These are phyloP conservation scores for Sporobolomyces phaffii DNA, from an alignment of 768 basidiomycete species.

Conservation along the genomic window DNA sequence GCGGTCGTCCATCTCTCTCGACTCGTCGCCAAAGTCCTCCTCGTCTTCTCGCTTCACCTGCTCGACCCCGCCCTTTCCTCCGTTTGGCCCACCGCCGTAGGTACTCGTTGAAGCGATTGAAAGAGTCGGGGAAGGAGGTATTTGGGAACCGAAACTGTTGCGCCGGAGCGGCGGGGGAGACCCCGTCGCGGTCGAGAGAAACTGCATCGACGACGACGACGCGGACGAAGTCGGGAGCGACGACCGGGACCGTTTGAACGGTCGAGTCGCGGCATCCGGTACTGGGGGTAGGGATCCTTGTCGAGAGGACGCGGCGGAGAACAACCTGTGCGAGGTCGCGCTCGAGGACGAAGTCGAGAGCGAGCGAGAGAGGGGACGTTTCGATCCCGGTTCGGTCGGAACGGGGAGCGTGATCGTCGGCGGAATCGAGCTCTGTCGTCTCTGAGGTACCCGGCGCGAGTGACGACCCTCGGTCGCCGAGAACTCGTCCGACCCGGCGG, in stretches of 20 bases:
- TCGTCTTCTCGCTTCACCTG: not conserved
- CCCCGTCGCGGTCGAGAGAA: too few species aligned
- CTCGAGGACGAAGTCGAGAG: not conserved
- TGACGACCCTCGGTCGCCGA: too few species aligned
- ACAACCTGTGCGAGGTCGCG: not conserved
- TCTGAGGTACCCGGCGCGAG: not conserved
- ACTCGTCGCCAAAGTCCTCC: not conserved
- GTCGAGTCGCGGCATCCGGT: not conserved
- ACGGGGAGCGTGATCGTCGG: constrained; percentile 17
- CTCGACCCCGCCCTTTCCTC: not conserved
- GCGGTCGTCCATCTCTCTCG: constrained; percentile 7
- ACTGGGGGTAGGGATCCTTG: not conserved
- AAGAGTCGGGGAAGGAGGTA: not conserved
- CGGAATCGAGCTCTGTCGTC: not conserved
- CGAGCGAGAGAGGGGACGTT: not conserved
- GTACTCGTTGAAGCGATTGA: constrained; percentile 1
- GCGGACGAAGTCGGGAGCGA: not conserved
- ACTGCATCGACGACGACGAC: not conserved
- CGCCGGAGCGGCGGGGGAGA: not conserved
- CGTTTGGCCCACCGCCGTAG: not conserved
- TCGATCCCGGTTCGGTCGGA: not conserved
- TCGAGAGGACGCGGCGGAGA: too few species aligned
- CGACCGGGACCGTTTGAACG: not conserved
- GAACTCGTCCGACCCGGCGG: too few species aligned
- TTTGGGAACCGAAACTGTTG: not conserved